Percentiles rank a stretch among this genome's conserved stretches.
phyloP scores from a whole-genome alignment of 768 basidiomycete genomes.

The Pleurotus giganteus region DNA sequence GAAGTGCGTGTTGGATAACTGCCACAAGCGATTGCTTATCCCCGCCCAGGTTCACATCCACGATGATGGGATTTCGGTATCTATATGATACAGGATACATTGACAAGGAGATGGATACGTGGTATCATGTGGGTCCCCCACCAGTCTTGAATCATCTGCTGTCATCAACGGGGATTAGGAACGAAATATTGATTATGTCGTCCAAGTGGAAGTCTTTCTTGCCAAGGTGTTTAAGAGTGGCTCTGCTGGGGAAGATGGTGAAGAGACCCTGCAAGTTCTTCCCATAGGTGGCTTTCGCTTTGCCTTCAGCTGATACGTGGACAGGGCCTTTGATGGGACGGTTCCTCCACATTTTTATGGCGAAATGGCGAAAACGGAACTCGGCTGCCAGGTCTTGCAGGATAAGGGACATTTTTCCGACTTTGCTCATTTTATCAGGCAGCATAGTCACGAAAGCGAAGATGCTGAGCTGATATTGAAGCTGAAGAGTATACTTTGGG shows the following conservation, averaged over 20 bases:
- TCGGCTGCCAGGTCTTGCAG: constrained; percentile 87
- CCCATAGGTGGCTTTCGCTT: not conserved
- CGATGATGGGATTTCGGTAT: constrained; percentile 88
- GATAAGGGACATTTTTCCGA: constrained; percentile 91
- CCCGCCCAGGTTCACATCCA: constrained; percentile 84
- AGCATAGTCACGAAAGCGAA: constrained; percentile 80
- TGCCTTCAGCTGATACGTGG: constrained; percentile 8
- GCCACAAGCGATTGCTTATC: not conserved
- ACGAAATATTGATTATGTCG: constrained; percentile 89
- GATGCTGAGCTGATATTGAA: constrained; percentile 85
- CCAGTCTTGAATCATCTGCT: not conserved
- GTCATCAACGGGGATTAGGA: constrained; percentile 51
- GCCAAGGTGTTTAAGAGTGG: constrained; percentile 69
- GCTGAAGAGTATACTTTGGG: constrained; percentile 95
- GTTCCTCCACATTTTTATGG: constrained; percentile 97
- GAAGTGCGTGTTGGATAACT: constrained; percentile 51
- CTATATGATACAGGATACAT: constrained; percentile 91
- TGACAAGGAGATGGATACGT: constrained; percentile 91
- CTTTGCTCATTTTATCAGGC: constrained; percentile 86
- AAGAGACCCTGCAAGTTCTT: constrained; percentile 51
- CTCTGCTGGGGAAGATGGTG: constrained; percentile 59
- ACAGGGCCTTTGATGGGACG: constrained; percentile 76
- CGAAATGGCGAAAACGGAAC: constrained; percentile 94
- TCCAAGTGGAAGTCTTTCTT: constrained; percentile 91
- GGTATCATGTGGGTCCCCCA: constrained; percentile 76